Evolutionary conservation across 73 alveolate species (phyloP).

Genomic region (Urostyla sp.): DNA sequence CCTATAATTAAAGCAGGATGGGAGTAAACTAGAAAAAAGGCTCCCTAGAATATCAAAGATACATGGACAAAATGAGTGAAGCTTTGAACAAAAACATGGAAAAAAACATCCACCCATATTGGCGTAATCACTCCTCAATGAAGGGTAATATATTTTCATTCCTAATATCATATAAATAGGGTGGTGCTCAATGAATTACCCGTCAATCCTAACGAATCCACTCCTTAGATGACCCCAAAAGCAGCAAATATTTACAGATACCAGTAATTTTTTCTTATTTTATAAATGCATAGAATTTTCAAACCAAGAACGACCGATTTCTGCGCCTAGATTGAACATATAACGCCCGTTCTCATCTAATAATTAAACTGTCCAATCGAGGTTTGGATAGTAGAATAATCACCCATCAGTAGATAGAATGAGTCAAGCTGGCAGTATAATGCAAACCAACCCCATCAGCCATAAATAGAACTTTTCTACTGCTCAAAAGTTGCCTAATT

Average conservation of each 20-base stretch:
- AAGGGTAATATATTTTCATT: conserved; percentile 36
- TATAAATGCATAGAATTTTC: conserved; percentile 9
- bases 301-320: conserved; percentile 31
- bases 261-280: background rate
- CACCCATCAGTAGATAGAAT: conserved; percentile 31
- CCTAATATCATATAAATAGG: conserved; percentile 12
- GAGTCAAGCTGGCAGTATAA: conserved; percentile 32
- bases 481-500: too few species aligned
- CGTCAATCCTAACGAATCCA: conserved; percentile 49
- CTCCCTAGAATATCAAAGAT: conserved; percentile 35
- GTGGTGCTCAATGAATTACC: conserved; percentile 80
- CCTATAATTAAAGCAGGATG: conserved; percentile 12
- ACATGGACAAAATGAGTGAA: conserved; percentile 72
- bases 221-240: conserved; percentile 37
- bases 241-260: background rate
- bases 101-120: conserved; percentile 52
- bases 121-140: conserved; percentile 69
- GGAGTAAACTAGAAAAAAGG: background rate
- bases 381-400: background rate
- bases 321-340: conserved; percentile 39
- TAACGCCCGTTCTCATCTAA: conserved; percentile 34
- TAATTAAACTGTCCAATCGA: conserved; percentile 11
- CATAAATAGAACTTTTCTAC: too few species aligned
- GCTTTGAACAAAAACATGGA: conserved; percentile 60
- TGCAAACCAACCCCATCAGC: too few species aligned